Evolutionary conservation across 495 filamentous ascomycete species (phyloP).

Genomic region (Niebla homalea): DNA sequence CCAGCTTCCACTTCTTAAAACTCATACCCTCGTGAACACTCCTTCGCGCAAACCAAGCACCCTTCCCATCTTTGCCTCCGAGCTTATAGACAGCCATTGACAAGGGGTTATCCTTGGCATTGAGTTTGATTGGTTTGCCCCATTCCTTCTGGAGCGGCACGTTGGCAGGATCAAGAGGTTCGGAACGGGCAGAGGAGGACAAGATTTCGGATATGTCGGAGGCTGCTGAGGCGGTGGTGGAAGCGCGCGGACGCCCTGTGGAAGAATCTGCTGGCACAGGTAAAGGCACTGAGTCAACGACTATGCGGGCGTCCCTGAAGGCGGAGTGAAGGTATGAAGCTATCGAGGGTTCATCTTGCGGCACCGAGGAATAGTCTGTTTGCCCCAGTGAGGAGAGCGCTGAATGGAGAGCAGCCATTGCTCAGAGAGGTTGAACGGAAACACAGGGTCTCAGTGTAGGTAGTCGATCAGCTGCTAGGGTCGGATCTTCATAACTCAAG

Average conservation of each 20-base stretch:
- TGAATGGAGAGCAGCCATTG: constrained; percentile 54
- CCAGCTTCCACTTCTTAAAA: constrained; percentile 55
- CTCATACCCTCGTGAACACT: constrained; percentile 67
- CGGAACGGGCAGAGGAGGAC: constrained; percentile 38
- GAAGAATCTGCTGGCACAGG: constrained; percentile 28
- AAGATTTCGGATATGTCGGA: constrained; percentile 33
- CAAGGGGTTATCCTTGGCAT: constrained; percentile 58
- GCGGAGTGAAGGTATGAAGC: constrained; percentile 43
- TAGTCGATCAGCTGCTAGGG: not conserved
- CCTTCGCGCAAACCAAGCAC: constrained; percentile 78
- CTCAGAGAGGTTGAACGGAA: constrained; percentile 8
- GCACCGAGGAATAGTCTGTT: constrained; percentile 49
- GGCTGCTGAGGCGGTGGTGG: constrained; percentile 25
- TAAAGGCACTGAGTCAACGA: constrained; percentile 64
- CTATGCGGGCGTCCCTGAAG: constrained; percentile 50
- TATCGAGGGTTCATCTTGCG: constrained; percentile 35
- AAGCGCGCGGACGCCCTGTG: constrained; percentile 23
- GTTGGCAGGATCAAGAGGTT: constrained; percentile 32
- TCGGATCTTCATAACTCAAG: too few relatives aligned
- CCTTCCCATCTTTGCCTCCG: constrained; percentile 61
- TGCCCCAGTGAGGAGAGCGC: constrained; percentile 65
- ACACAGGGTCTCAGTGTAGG: not conserved
- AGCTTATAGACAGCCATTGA: constrained; percentile 71
- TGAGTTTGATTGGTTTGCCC: constrained; percentile 69
- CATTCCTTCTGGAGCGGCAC: constrained; percentile 60